Evolutionary conservation across 2,329 filamentous ascomycete genomes (phyloP).

Genomic region (Claviceps maximensis): DNA sequence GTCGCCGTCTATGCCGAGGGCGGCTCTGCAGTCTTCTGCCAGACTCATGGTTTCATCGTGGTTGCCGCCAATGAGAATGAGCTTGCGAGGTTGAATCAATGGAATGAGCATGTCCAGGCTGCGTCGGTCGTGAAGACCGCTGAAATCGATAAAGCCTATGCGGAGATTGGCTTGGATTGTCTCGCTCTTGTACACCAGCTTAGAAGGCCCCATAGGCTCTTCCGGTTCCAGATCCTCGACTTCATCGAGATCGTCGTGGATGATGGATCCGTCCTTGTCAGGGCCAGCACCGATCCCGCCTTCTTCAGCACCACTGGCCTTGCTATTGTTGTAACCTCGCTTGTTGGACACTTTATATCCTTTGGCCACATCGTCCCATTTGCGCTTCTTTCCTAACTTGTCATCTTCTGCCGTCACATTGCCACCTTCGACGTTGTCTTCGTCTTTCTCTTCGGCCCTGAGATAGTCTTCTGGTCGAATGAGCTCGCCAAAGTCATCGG

Average conservation of each 20-base stretch:
- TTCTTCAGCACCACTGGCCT: conserved; percentile 28
- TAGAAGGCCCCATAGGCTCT: conserved; percentile 53
- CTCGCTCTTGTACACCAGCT: conserved; percentile 52
- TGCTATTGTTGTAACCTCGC: conserved; percentile 34
- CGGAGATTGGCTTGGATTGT: conserved; percentile 56
- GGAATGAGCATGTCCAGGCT: conserved; percentile 92
- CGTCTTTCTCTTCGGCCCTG: conserved; percentile 79
- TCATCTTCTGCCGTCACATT: conserved; percentile 34
- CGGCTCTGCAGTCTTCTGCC: conserved; percentile 65
- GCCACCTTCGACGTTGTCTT: conserved; percentile 45
- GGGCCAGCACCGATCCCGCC: conserved; percentile 30
- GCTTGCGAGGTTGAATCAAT: conserved; percentile 82
- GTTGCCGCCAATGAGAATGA: conserved; percentile 80
- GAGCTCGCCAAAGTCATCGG: conserved; percentile 85
- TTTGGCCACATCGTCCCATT: conserved; percentile 63
- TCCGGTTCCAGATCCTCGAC: conserved; percentile 41
- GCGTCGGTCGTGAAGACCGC: conserved; percentile 83
- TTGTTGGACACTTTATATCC: conserved; percentile 36
- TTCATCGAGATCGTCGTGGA: conserved; percentile 43
- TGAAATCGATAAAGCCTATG: conserved; percentile 82
- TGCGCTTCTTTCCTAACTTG: conserved; percentile 78
- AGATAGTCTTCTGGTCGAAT: conserved; percentile 92
- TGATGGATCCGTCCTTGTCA: conserved; percentile 24
- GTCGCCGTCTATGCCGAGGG: conserved; percentile 39
- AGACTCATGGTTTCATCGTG: conserved; percentile 65